A percentile compares a stretch with the other conserved stretches of the same genome.
Evolutionary conservation across 306 rosid species (phyloP).

Genomic region (Dryas drummondii): DNA sequence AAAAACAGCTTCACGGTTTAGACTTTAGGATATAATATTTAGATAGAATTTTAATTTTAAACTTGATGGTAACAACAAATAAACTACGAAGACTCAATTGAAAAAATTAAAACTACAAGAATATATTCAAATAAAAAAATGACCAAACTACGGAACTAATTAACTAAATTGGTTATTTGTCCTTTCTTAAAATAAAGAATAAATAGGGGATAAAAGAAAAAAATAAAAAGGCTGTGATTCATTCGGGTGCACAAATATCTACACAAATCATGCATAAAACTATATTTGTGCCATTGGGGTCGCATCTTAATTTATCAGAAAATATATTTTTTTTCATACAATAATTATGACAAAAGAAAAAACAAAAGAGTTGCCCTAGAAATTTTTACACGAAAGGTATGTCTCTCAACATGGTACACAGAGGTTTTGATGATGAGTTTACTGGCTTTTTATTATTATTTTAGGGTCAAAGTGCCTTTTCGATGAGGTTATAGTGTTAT

Average conservation of each 20-base stretch:
- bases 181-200: no score
- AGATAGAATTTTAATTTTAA: no score
- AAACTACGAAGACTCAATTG: no score
- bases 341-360: background rate
- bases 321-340: background rate
- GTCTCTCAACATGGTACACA: background rate
- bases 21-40: no score
- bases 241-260: background rate
- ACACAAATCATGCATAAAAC: background rate
- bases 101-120: no score
- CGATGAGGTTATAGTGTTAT: background rate
- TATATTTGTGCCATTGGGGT: background rate
- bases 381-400: background rate
- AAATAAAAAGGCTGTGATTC: no score
- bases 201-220: no score
- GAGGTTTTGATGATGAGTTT: conserved; percentile 1
- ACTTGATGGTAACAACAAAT: no score
- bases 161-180: no score
- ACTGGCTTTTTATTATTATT: background rate
- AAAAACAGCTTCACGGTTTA: no score
- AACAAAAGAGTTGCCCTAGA: conserved; percentile 5
- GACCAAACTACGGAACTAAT: no score
- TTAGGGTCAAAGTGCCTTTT: background rate
- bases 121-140: no score
- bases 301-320: background rate